Evolutionary conservation across 257 asterid genomes (phyloP).

Genomic region (Solanum virginianum): DNA sequence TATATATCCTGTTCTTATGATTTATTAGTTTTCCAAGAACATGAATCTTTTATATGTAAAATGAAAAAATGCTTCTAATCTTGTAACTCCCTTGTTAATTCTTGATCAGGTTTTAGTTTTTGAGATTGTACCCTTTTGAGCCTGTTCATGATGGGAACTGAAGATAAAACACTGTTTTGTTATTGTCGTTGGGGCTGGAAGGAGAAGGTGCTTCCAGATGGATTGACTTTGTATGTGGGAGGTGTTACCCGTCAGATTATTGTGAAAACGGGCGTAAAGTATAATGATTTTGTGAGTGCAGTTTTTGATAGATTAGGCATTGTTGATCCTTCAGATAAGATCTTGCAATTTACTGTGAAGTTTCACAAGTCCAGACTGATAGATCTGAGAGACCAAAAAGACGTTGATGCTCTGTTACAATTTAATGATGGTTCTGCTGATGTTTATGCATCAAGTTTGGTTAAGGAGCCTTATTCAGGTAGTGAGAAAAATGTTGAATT

Average conservation of each 20-base stretch:
- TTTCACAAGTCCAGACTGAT: not conserved
- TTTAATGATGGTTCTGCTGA: not conserved
- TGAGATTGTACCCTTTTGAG: not conserved
- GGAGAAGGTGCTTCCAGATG: not conserved
- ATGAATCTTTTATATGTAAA: not conserved
- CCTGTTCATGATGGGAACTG: not conserved
- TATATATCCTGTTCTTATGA: not conserved
- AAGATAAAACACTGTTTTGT: not conserved
- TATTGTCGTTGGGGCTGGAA: not conserved
- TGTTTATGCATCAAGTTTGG: not conserved
- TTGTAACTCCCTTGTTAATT: not conserved
- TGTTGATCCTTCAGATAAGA: not conserved
- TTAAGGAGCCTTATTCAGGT: not conserved
- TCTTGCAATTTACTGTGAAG: not conserved
- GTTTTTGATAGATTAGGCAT: not conserved
- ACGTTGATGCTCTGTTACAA: not conserved
- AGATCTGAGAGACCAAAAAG: not conserved
- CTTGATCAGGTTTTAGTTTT: not conserved
- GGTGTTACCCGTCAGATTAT: not conserved
- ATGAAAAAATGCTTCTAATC: too few relatives aligned
- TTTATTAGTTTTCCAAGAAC: too few relatives aligned
- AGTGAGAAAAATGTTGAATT: conserved; percentile 16
- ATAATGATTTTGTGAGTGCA: not conserved
- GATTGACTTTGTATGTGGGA: not conserved
- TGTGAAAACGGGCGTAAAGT: not conserved